Percentiles rank a stretch among this genome's conserved stretches.
These are phyloP conservation scores for Entomortierella lignicola DNA, from an alignment of 192 early-diverging fungal species.

Conservation along the genomic window DNA sequence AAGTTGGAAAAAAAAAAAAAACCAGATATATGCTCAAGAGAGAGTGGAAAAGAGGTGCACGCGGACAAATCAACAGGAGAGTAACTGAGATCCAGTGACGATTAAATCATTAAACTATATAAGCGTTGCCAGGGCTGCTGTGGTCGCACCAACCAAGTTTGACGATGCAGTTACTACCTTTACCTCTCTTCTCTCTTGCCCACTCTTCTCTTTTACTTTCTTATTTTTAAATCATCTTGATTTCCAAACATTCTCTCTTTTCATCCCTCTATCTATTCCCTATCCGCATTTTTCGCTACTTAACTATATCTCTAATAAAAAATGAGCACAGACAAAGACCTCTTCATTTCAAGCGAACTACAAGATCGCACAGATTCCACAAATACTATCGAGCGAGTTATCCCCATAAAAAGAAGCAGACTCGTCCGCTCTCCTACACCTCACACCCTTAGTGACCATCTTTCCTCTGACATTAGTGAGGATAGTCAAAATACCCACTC, in stretches of 20 bases:
- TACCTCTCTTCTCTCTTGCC: background rate
- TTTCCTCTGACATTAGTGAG: background rate
- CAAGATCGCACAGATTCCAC: background rate
- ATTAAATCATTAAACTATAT: too few relatives aligned
- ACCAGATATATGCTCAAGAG: background rate
- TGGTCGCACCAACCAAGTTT: background rate
- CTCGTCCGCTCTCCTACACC: slow-evolving; percentile 22
- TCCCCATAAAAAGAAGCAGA: background rate
- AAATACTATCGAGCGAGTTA: background rate
- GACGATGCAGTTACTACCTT: background rate
- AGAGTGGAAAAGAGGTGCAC: background rate
- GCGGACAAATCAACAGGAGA: too few relatives aligned
- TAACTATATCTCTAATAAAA: background rate
- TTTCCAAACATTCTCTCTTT: too few relatives aligned
- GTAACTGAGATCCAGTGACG: too few relatives aligned
- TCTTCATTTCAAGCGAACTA: background rate
- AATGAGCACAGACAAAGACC: background rate
- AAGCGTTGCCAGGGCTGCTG: background rate
- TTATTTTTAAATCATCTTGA: background rate
- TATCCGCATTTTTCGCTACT: background rate
- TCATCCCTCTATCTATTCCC: background rate
- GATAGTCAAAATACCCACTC: background rate
- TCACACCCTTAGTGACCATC: background rate
- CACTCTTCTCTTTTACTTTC: background rate
- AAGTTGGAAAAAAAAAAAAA: too few relatives aligned